A percentile compares a stretch with the other conserved stretches of the same genome.
Evolutionary conservation across 257 asterid genomes (phyloP).

Genomic region (Solanum phureja): DNA sequence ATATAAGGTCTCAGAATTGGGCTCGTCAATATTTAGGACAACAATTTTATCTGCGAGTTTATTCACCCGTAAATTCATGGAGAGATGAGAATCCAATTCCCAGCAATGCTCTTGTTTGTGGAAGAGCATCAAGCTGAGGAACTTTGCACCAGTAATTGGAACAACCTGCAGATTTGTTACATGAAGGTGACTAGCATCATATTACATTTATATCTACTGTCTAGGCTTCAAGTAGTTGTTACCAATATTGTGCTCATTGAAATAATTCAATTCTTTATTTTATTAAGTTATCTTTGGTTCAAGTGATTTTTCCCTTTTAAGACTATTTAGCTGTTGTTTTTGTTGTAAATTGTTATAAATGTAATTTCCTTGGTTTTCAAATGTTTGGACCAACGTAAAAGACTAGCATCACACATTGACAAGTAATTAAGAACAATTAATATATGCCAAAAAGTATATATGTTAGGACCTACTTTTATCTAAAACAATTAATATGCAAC

Average conservation of each 20-base stretch:
- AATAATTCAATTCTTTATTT: not conserved
- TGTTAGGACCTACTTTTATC: not conserved
- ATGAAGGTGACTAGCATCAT: not conserved
- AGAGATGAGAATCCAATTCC: constrained; percentile 39
- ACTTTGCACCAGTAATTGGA: not conserved
- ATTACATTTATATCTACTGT: no score
- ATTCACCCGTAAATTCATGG: constrained; percentile 27
- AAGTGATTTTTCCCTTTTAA: not conserved
- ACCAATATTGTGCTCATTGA: not conserved
- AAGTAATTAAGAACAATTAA: no score
- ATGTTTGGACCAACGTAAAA: not conserved
- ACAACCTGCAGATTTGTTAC: not conserved
- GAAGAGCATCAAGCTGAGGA: constrained; percentile 7
- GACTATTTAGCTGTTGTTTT: not conserved
- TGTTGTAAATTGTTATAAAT: not conserved
- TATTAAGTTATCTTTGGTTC: not conserved
- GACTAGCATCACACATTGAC: no score
- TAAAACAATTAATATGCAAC: not conserved
- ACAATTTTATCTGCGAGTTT: constrained; percentile 28
- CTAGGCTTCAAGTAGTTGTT: not conserved
- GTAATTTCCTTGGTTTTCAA: not conserved
- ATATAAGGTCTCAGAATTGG: constrained; percentile 33
- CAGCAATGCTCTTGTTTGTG: constrained; percentile 25
- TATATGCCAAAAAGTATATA: not conserved
- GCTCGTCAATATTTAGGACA: constrained; percentile 32